A percentile compares a stretch with the other conserved stretches of the same genome.
phyloP scores from a whole-genome alignment of 345 rosid genomes.

The Cardiospermum halicacabum region DNA sequence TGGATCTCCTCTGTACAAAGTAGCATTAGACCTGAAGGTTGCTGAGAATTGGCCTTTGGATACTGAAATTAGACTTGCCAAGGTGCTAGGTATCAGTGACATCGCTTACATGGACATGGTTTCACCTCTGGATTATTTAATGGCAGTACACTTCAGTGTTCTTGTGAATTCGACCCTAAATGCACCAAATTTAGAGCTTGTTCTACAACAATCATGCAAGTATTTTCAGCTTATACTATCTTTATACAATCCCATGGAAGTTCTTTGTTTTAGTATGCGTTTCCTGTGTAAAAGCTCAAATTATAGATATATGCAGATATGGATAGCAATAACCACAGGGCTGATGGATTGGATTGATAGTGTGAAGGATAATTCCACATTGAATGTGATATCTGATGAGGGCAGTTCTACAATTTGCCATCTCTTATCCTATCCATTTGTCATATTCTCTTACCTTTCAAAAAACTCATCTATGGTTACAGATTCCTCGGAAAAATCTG shows the following conservation, averaged over 20 bases:
- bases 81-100: slow-evolving; percentile 13
- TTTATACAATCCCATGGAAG: slow-evolving; percentile 33
- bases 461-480: slow-evolving; percentile 4
- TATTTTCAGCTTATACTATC: slow-evolving; percentile 28
- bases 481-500: slow-evolving; percentile 21
- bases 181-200: slow-evolving; percentile 10
- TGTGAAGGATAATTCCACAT: slow-evolving; percentile 20
- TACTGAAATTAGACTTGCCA: slow-evolving; percentile 17
- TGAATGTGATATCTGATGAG: slow-evolving; percentile 18
- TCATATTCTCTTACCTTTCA: slow-evolving; percentile 17
- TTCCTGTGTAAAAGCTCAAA: slow-evolving; percentile 28
- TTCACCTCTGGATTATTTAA: slow-evolving; percentile 44
- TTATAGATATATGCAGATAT: slow-evolving; percentile 28
- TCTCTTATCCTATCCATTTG: slow-evolving; percentile 46
- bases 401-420: slow-evolving; percentile 21
- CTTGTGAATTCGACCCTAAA: slow-evolving; percentile 23
- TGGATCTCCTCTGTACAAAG: slow-evolving; percentile 47
- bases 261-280: slow-evolving; percentile 22
- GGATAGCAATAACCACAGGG: slow-evolving; percentile 36
- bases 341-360: slow-evolving; percentile 29
- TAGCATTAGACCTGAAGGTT: slow-evolving; percentile 38
- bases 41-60: slow-evolving; percentile 21
- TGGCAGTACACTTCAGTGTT: slow-evolving; percentile 27
- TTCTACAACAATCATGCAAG: slow-evolving; percentile 14
- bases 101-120: slow-evolving; percentile 39